Percentiles rank a stretch among this genome's conserved stretches.
Conservation (phyloP, 129 eudicot species). For the Escallonia rubra region DNA sequence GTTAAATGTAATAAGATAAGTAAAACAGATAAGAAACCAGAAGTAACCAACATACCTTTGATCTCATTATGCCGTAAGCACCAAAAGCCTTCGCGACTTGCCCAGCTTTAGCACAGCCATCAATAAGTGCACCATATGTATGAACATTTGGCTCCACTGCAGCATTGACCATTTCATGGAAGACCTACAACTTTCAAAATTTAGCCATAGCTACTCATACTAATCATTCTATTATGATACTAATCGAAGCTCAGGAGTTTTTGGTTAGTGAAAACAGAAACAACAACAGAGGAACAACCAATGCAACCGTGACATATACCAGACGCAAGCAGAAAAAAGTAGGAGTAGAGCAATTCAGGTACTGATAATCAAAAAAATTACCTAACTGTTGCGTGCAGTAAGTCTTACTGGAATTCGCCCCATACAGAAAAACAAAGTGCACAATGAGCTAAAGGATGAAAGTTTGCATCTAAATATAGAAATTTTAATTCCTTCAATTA, state of each 20-base stretch:
- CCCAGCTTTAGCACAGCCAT: conserved; percentile 98
- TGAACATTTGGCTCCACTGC: conserved; percentile 88
- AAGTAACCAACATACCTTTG: conserved; percentile 60
- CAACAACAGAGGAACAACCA: too few relatives aligned
- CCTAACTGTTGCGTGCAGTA: too few relatives aligned
- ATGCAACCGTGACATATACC: not conserved
- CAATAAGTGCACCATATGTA: conserved; percentile 98
- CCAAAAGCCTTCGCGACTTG: conserved; percentile 99
- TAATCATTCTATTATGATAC: not conserved
- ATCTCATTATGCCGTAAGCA: conserved; percentile 95
- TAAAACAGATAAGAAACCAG: not conserved
- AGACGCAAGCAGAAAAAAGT: too few relatives aligned
- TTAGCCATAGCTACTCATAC: not conserved
- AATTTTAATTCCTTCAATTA: too few relatives aligned
- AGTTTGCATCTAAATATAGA: too few relatives aligned
- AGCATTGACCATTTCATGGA: conserved; percentile 91
- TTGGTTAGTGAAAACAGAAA: not conserved
- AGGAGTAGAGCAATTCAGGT: too few relatives aligned
- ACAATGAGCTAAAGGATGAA: too few relatives aligned
- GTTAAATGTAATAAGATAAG: not conserved
- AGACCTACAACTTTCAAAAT: conserved; percentile 48
- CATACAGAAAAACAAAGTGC: too few relatives aligned
- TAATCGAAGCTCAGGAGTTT: not conserved
- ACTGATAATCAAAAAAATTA: too few relatives aligned
- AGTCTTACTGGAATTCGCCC: too few relatives aligned